These are phyloP conservation scores for Aaosphaeria arxii DNA, from an alignment of 2,329 filamentous ascomycete genomes.

Conservation along the genomic window DNA sequence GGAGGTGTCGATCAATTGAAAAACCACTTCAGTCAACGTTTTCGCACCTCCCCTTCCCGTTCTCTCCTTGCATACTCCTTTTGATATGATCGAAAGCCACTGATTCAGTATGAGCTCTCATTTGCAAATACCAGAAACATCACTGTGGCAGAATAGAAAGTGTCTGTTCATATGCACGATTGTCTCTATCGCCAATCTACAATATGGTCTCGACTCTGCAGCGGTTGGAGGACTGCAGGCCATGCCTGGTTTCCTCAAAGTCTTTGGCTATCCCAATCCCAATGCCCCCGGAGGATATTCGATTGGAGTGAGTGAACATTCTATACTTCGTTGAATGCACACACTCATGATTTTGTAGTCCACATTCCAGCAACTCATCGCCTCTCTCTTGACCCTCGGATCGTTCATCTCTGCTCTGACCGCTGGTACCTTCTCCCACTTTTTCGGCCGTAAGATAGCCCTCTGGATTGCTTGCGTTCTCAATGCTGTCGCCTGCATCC, in stretches of 20 bases:
- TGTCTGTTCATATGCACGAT: conserved; percentile 44
- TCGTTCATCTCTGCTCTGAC: conserved; percentile 48
- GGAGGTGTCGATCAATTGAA: too few species aligned
- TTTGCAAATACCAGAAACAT: not conserved
- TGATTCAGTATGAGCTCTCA: not conserved
- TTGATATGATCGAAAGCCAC: too few species aligned
- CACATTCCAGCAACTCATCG: conserved; percentile 50
- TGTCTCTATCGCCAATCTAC: conserved; percentile 47
- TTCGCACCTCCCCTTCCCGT: too few species aligned
- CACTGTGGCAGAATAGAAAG: conserved; percentile 31
- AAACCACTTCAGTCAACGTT: too few species aligned
- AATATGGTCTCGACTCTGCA: conserved; percentile 49
- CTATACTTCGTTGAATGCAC: too few species aligned
- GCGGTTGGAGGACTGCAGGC: conserved; percentile 39
- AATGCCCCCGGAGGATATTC: conserved; percentile 25
- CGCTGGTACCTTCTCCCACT: conserved; percentile 45
- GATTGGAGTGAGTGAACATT: conserved; percentile 31
- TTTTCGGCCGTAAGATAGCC: conserved; percentile 44
- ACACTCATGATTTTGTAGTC: conserved; percentile 21
- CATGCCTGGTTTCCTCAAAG: conserved; percentile 49
- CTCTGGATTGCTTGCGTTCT: conserved; percentile 47
- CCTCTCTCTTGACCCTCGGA: conserved; percentile 49
- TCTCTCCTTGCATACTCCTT: too few species aligned
- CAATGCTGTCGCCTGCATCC: conserved; percentile 34
- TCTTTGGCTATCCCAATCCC: conserved; percentile 48